Evolutionary conservation across 495 filamentous ascomycete species (phyloP).

Genomic region (Neurospora sublineolata): DNA sequence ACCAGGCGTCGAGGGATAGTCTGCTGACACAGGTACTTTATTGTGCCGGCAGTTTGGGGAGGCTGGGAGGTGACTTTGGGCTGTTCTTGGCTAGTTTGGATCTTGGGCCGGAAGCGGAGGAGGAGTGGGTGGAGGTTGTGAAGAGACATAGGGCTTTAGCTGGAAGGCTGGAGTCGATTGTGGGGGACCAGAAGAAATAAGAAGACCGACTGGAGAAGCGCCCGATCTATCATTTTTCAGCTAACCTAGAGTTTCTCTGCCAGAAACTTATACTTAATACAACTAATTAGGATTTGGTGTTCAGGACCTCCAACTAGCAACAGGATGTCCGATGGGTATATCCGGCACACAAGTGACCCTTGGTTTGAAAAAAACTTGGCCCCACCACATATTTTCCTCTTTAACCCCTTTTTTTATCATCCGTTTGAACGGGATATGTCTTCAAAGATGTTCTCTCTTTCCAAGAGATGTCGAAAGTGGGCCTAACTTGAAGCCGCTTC

Average conservation of each 20-base stretch:
- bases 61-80: slow-evolving; percentile 88
- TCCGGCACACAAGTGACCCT: background rate
- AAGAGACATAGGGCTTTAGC: slow-evolving; percentile 81
- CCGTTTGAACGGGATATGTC: background rate
- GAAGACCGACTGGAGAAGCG: background rate
- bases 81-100: slow-evolving; percentile 63
- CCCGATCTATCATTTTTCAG: background rate
- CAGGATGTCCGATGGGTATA: background rate
- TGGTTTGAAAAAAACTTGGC: background rate
- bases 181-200: slow-evolving; percentile 35
- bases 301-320: background rate
- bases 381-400: background rate
- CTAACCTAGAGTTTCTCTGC: background rate
- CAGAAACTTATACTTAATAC: background rate
- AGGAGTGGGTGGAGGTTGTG: slow-evolving; percentile 86
- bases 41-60: slow-evolving; percentile 84
- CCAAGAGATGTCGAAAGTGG: background rate
- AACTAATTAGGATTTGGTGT: background rate
- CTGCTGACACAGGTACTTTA: slow-evolving; percentile 91
- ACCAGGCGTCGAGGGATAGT: slow-evolving; percentile 69
- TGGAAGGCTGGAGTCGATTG: slow-evolving; percentile 72
- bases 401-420: background rate
- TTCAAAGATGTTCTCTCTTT: background rate
- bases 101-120: slow-evolving; percentile 42
- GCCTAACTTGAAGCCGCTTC: background rate